phyloP scores from a whole-genome alignment of 176 grass and related monocot genomes.

The Hyparrhenia diplandra region DNA sequence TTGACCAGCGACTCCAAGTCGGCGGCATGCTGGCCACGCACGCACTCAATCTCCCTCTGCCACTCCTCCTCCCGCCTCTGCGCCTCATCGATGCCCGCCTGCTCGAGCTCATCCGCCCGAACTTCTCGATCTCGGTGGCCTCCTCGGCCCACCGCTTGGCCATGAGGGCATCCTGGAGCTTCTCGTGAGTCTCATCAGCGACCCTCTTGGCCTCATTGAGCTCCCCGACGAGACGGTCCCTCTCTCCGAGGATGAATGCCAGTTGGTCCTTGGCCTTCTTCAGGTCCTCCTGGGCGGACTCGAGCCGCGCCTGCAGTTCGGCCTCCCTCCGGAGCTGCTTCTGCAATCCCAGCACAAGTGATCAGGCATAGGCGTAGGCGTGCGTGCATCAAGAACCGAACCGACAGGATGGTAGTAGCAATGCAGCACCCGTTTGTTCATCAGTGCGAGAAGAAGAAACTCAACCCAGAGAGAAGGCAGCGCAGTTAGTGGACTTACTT shows the following conservation, averaged over 20 bases:
- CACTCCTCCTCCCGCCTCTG: constrained; percentile 66
- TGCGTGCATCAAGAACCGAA: background rate
- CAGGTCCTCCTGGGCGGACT: constrained; percentile 59
- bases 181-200: constrained; percentile 56
- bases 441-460: background rate
- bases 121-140: constrained; percentile 82
- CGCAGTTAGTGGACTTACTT: constrained; percentile 39
- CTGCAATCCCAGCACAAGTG: constrained; percentile 35
- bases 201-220: constrained; percentile 62
- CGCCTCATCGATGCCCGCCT: constrained; percentile 54
- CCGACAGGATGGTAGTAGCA: background rate
- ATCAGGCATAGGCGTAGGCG: background rate
- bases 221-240: constrained; percentile 52
- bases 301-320: constrained; percentile 63
- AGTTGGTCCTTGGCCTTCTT: constrained; percentile 78
- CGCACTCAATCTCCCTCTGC: constrained; percentile 60
- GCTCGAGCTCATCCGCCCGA: constrained; percentile 87
- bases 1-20: constrained; percentile 61
- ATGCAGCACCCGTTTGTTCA: background rate
- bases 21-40: constrained; percentile 45
- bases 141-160: constrained; percentile 74
- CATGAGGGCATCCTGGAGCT: constrained; percentile 79
- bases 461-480: background rate
- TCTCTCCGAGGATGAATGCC: constrained; percentile 60
- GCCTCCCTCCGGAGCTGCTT: constrained; percentile 52